These are phyloP conservation scores for Hemisphaericaspora nanyangensis DNA, from an alignment of 805 yeast species.

Conservation along the genomic window DNA sequence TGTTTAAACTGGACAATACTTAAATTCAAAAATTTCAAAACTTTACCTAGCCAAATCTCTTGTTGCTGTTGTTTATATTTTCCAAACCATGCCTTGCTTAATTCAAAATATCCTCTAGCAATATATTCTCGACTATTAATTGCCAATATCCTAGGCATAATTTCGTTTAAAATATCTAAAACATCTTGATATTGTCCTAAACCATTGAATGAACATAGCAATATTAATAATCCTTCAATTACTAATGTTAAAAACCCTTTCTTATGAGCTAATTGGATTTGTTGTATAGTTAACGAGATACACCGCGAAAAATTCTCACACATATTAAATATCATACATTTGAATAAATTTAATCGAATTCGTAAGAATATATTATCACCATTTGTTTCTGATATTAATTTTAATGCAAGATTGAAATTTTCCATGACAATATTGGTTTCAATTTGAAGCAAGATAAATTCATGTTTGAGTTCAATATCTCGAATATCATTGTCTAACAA, in stretches of 20 bases:
- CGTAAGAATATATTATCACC: conserved; percentile 39
- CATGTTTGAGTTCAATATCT: conserved; percentile 28
- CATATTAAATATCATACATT: conserved; percentile 40
- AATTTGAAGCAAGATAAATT: conserved; percentile 21
- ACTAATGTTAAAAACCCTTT: conserved; percentile 44
- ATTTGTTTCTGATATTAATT: conserved; percentile 16
- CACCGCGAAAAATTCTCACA: conserved; percentile 48
- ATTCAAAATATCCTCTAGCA: conserved; percentile 32
- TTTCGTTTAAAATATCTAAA: conserved; percentile 31
- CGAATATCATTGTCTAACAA: conserved; percentile 25
- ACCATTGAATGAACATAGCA: conserved; percentile 43
- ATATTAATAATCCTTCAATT: conserved; percentile 44
- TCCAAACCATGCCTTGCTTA: conserved; percentile 14
- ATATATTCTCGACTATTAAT: conserved; percentile 34
- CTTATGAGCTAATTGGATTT: conserved; percentile 44
- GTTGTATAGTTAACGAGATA: conserved; percentile 46
- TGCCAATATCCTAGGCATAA: conserved; percentile 44
- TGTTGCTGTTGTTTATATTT: conserved; percentile 4
- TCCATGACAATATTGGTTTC: conserved; percentile 29
- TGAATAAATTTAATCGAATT: conserved; percentile 44
- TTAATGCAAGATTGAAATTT: conserved; percentile 27
- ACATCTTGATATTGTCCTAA: conserved; percentile 44
- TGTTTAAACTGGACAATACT: conserved; percentile 44
- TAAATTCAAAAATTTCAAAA: conserved; percentile 36
- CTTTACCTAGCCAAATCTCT: conserved; percentile 21